These are phyloP conservation scores for Tolypocladium ovalisporum DNA, from an alignment of 2,329 filamentous ascomycete species.

Conservation along the genomic window DNA sequence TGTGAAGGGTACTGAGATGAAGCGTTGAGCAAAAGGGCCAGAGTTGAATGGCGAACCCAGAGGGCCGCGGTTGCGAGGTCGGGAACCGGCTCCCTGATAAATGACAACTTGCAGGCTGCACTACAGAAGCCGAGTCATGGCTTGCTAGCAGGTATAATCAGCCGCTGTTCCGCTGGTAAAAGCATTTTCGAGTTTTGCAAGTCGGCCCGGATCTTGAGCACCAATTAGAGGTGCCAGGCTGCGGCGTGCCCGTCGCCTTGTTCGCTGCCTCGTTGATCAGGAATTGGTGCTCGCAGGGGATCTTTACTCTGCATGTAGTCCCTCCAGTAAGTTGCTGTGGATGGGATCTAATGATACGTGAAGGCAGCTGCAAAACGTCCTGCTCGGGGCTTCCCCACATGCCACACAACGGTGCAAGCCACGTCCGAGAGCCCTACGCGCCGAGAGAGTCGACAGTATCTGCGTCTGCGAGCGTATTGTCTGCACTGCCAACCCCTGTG, in stretches of 20 bases:
- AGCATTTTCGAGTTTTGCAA: neutral
- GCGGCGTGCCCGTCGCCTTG: neutral
- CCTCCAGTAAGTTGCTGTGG: neutral
- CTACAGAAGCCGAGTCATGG: neutral
- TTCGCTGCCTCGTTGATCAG: neutral
- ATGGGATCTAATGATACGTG: neutral
- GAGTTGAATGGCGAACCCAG: neutral
- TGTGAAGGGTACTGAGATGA: neutral
- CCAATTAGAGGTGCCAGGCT: neutral
- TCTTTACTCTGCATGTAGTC: neutral
- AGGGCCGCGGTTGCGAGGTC: neutral
- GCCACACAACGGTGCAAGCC: neutral
- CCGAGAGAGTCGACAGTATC: too few relatives aligned
- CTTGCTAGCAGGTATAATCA: neutral
- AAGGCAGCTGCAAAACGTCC: neutral
- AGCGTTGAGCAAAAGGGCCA: neutral
- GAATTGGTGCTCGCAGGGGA: neutral
- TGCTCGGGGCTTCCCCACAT: neutral
- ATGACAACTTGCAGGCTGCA: too few relatives aligned
- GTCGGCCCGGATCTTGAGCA: neutral
- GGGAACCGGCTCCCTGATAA: neutral
- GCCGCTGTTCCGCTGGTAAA: neutral
- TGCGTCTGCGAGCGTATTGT: too few relatives aligned
- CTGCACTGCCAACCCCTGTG: too few relatives aligned
- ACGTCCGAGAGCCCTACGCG: neutral